Evolutionary conservation across 1,284 basidiomycete genomes (phyloP).

Genomic region (Cutaneotrichosporon mucoides): DNA sequence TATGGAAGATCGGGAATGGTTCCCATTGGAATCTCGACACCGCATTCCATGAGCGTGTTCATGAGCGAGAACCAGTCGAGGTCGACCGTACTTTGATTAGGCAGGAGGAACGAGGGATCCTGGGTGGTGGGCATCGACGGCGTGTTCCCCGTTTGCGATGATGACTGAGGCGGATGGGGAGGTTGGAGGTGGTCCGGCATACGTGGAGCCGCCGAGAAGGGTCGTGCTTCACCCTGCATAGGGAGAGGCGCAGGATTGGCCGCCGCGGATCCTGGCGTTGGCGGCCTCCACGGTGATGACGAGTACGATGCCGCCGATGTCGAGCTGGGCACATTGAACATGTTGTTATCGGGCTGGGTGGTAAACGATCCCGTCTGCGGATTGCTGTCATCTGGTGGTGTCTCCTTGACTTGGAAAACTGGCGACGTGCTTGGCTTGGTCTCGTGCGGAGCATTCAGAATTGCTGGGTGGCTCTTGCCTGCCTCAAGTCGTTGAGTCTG

Average conservation of each 20-base stretch:
- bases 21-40: constrained; percentile 7
- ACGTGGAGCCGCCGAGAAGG: too few relatives aligned
- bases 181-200: too few relatives aligned
- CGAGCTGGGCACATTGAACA: neutral
- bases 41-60: constrained; percentile 6
- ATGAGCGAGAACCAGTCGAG: constrained; percentile 12
- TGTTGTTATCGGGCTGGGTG: neutral
- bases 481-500: neutral
- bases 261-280: too few relatives aligned
- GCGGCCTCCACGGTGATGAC: neutral
- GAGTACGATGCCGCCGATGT: neutral
- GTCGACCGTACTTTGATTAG: neutral
- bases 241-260: too few relatives aligned
- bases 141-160: too few relatives aligned
- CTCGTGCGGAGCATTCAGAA: neutral
- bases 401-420: too few relatives aligned
- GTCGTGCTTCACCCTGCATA: too few relatives aligned
- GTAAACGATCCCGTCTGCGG: neutral
- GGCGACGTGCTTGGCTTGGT: too few relatives aligned
- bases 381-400: too few relatives aligned
- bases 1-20: neutral
- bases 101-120: neutral
- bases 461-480: neutral
- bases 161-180: too few relatives aligned
- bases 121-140: neutral